Percentiles rank a stretch among this genome's conserved stretches.
Conservation (phyloP, 225 moss, liverwort and hornwort genomes). For the Physcomitrellopsis africana region DNA sequence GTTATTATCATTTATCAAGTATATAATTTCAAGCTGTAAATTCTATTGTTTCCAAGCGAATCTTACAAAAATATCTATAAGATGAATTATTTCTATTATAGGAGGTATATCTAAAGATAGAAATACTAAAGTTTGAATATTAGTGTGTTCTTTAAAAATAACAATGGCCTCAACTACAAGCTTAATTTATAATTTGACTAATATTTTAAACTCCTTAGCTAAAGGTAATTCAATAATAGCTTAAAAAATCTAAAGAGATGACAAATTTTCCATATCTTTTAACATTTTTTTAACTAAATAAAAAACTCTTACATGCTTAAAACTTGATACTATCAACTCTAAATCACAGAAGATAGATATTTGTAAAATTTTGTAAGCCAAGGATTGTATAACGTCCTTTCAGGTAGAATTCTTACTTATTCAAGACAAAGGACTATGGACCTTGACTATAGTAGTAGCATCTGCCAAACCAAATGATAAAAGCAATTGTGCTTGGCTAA, state of each 20-base stretch:
- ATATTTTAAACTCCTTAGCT: neutral
- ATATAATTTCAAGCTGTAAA: too few relatives aligned
- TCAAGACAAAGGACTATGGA: neutral
- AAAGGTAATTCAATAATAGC: neutral
- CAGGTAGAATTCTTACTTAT: neutral
- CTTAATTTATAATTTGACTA: neutral
- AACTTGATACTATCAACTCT: neutral
- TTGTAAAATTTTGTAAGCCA: neutral
- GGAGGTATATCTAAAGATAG: too few relatives aligned
- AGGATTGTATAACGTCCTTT: neutral
- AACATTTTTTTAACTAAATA: neutral
- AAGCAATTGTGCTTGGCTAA: neutral
- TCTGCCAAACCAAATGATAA: neutral
- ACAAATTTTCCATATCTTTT: neutral
- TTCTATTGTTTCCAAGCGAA: too few relatives aligned
- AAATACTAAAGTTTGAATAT: neutral
- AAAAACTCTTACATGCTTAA: neutral
- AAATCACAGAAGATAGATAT: neutral
- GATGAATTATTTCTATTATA: neutral
- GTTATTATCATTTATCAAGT: too few relatives aligned
- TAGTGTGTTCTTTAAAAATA: neutral
- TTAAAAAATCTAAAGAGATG: neutral
- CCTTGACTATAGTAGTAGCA: neutral
- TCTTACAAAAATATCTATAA: too few relatives aligned
- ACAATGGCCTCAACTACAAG: neutral